A percentile compares a stretch with the other conserved stretches of the same genome.
Conservation (phyloP, 148 eudicot species). For the Nyssa sinensis region DNA sequence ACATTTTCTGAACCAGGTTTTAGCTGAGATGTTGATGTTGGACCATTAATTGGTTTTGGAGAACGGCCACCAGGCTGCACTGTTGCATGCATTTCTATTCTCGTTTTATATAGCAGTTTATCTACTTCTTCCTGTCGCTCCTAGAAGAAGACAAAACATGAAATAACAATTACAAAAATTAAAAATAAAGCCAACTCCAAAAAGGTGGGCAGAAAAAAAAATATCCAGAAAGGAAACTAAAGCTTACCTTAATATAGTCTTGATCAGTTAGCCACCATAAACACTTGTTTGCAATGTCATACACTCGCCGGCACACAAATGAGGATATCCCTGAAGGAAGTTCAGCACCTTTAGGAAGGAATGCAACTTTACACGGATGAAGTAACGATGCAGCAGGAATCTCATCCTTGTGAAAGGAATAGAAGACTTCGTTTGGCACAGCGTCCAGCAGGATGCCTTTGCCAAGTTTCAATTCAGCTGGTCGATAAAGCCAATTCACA, state of each 20-base stretch:
- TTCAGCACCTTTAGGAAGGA: slow-evolving; percentile 73
- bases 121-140: slow-evolving; percentile 90
- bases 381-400: slow-evolving; percentile 81
- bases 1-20: slow-evolving; percentile 72
- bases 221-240: background rate
- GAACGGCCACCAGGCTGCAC: slow-evolving; percentile 72
- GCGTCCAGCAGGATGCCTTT: slow-evolving; percentile 64
- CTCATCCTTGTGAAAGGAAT: slow-evolving; percentile 81
- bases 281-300: slow-evolving; percentile 64
- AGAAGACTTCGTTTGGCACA: slow-evolving; percentile 80
- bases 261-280: slow-evolving; percentile 84
- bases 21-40: slow-evolving; percentile 53
- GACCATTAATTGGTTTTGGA: slow-evolving; percentile 67
- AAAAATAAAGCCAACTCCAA: background rate
- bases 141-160: slow-evolving; percentile 29
- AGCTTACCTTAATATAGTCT: slow-evolving; percentile 71
- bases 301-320: slow-evolving; percentile 77
- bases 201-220: background rate
- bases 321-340: slow-evolving; percentile 70
- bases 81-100: slow-evolving; percentile 72
- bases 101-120: slow-evolving; percentile 58
- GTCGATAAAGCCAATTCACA: slow-evolving; percentile 82
- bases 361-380: slow-evolving; percentile 93
- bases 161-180: background rate
- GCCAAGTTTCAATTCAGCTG: slow-evolving; percentile 59